A percentile compares a stretch with the other conserved stretches of the same genome.
Evolutionary conservation across 345 rosid species (phyloP).

Genomic region (Sonneratia alba): DNA sequence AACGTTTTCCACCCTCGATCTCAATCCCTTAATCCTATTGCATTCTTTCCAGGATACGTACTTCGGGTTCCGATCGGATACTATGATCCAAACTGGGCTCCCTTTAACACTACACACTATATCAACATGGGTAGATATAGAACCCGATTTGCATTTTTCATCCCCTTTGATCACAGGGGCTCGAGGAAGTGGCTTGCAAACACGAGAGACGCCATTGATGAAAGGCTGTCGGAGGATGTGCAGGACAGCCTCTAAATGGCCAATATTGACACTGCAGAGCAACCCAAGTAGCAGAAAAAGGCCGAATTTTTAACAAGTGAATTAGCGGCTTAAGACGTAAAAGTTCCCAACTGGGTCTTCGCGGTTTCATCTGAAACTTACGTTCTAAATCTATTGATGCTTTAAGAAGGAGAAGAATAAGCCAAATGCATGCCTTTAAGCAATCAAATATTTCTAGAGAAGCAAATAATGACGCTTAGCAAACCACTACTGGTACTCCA

Average conservation of each 20-base stretch:
- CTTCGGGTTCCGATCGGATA: conserved; percentile 73
- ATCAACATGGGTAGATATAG: conserved; percentile 47
- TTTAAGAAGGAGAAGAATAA: too few species aligned
- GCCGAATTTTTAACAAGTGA: not conserved
- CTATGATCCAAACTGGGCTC: conserved; percentile 69
- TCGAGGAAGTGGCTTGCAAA: conserved; percentile 53
- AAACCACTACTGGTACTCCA: not conserved
- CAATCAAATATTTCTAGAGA: too few species aligned
- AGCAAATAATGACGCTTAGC: not conserved
- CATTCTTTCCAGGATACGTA: conserved; percentile 47
- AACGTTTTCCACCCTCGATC: conserved; percentile 33
- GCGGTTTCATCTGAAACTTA: too few species aligned
- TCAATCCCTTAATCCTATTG: conserved; percentile 39
- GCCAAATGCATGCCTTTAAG: not conserved
- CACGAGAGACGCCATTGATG: conserved; percentile 65
- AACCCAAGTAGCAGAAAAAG: not conserved
- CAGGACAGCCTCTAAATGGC: conserved; percentile 72
- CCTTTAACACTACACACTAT: conserved; percentile 54
- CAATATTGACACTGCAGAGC: conserved; percentile 52
- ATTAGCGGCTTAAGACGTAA: not conserved
- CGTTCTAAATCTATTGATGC: too few species aligned
- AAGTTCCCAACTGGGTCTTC: too few species aligned
- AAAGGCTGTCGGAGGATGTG: conserved; percentile 47
- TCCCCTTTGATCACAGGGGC: conserved; percentile 7
- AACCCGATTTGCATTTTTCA: conserved; percentile 7